Base-by-base conservation (phyloP, 2,329 filamentous ascomycete genomes). In the Fusarium annulatum region DNA sequence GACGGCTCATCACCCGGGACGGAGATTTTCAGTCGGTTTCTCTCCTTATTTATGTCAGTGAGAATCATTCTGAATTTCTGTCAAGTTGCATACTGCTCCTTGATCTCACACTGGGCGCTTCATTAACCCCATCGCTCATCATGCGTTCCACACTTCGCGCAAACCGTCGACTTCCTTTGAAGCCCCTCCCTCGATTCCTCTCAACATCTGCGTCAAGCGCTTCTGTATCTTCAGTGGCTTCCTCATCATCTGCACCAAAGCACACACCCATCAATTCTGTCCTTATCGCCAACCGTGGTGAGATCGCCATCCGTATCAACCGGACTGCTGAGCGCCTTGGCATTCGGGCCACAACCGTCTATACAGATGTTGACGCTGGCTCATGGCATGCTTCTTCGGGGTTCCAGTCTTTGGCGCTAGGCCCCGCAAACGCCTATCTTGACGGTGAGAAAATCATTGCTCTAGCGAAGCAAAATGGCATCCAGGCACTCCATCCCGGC, bases 201-300 rank as follows among this genome's bases (percentile, higher is more conserved):
- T 82, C 85, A 60, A 80, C 80, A 28, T 74, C 81, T 59, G 77
- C 80, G 58, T 74, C 79, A 82, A 64, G 78, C 75, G 42, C 71
- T 77, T 65, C 79, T 78, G 30, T 79, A 78, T 56, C 84, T 63
- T 79, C 80, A 39, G 69, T 79, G 61, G 77, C 80, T 12, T 79
- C 81, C 53, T 76, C 80, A 16, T 61, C 80, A 11, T 61, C 71
- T 26, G 63, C 80, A n/a, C 79, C 83, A 57, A 80, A 79, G 61
- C 70, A 78, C 18, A 87, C 85, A 19, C 87, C 89, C 36, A 89
- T 92, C 75, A 91, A 90, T 62, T 97, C 95, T 14, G 93, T 98
- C 46, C 88, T 99, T 30, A 98, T 99, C 80, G 96, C 96, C 61
- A 99, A 99, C 82, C 92, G 96, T 77, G 96, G 96, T 77, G 96